Conservation (phyloP, 129 eudicot genomes). For the Flaveria bidentis region DNA sequence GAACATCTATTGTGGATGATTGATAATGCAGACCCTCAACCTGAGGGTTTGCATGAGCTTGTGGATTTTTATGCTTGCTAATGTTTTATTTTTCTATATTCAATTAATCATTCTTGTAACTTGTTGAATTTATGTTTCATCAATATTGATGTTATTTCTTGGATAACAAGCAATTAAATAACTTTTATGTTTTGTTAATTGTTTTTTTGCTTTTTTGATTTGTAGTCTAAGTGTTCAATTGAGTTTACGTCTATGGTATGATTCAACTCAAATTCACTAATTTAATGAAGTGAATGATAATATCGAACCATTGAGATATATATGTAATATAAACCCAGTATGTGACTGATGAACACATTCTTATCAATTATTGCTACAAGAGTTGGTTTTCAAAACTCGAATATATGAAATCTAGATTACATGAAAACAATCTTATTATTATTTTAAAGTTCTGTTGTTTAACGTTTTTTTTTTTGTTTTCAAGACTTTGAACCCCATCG, state of each 20-base stretch:
- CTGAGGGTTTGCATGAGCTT: constrained; percentile 36
- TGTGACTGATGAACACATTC: too few relatives aligned
- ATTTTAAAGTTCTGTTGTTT: too few relatives aligned
- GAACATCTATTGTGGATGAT: constrained; percentile 49
- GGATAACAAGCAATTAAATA: constrained; percentile 35
- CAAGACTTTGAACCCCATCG: too few relatives aligned
- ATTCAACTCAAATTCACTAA: not conserved
- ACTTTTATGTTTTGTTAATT: not conserved
- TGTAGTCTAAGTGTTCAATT: constrained; percentile 7
- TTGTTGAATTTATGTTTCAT: constrained; percentile 27
- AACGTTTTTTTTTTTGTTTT: too few relatives aligned
- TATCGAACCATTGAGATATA: too few relatives aligned
- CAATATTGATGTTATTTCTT: constrained; percentile 23
- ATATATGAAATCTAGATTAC: not conserved
- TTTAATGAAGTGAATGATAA: not conserved
- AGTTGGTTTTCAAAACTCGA: too few relatives aligned
- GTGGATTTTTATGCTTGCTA: constrained; percentile 36
- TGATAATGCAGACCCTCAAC: constrained; percentile 42
- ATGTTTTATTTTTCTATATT: not conserved
- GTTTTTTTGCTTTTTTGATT: constrained; percentile 1
- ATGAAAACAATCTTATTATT: not conserved
- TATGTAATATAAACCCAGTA: too few relatives aligned
- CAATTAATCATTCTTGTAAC: constrained; percentile 25
- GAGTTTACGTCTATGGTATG: not conserved
- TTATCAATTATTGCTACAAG: too few relatives aligned